Percentiles rank a stretch among this genome's conserved stretches.
phyloP scores from a whole-genome alignment of 805 yeast genomes.

The Tetrapisispora pingtungensis region DNA sequence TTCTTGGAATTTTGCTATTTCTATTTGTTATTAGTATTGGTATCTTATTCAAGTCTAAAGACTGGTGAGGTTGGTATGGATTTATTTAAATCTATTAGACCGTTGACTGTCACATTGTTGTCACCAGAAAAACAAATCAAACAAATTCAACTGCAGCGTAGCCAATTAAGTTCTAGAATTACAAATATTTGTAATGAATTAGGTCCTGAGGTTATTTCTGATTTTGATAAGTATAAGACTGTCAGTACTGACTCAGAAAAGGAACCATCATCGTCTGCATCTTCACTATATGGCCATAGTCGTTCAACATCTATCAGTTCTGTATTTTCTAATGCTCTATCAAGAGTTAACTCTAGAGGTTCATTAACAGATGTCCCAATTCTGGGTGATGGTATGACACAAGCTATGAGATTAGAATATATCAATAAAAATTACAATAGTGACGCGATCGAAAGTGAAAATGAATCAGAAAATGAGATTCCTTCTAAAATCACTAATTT shows the following conservation, averaged over 20 bases:
- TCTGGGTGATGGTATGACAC: constrained; percentile 28
- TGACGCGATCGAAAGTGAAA: constrained; percentile 1
- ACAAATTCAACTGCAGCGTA: constrained; percentile 50
- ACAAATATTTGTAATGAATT: constrained; percentile 70
- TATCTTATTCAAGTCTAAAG: constrained; percentile 77
- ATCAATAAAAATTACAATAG: background rate
- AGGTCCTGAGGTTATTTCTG: constrained; percentile 85
- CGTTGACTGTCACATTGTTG: constrained; percentile 41
- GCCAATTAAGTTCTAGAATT: constrained; percentile 54
- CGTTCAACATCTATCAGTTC: constrained; percentile 24
- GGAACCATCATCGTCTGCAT: constrained; percentile 7
- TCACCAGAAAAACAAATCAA: constrained; percentile 35
- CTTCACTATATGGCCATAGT: constrained; percentile 13
- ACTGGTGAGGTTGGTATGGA: constrained; percentile 92
- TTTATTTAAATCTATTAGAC: constrained; percentile 67
- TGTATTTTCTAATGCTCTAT: constrained; percentile 45
- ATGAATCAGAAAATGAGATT: constrained; percentile 6
- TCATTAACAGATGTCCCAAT: constrained; percentile 58
- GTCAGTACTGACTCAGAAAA: constrained; percentile 1
- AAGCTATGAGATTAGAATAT: constrained; percentile 1
- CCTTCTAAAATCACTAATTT: constrained; percentile 18
- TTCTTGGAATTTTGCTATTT: constrained; percentile 34
- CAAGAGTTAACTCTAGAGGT: constrained; percentile 51
- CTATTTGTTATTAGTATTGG: constrained; percentile 51
- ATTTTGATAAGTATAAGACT: constrained; percentile 42